phyloP scores from a whole-genome alignment of 2,329 filamentous ascomycete genomes.

The Exophiala viscosa region DNA sequence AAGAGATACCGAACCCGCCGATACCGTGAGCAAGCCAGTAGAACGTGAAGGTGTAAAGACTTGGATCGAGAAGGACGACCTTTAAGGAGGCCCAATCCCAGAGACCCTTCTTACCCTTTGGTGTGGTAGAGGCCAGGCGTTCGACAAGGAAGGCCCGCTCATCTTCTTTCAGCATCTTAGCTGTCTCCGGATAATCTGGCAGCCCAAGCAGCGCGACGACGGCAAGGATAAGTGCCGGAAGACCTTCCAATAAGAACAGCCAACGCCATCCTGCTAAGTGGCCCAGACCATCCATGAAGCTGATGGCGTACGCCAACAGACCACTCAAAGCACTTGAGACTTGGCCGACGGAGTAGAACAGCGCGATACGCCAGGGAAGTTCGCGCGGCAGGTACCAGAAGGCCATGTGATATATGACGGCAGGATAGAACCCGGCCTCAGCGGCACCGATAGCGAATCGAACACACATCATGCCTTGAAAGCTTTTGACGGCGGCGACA shows the following conservation, averaged over 20 bases:
- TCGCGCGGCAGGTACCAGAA: slow-evolving; percentile 64
- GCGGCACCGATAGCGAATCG: slow-evolving; percentile 33
- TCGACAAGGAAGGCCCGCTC: slow-evolving; percentile 32
- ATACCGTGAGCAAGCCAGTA: slow-evolving; percentile 45
- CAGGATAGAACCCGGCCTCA: slow-evolving; percentile 54
- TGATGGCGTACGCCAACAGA: slow-evolving; percentile 55
- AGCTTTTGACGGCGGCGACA: slow-evolving; percentile 21
- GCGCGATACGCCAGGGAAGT: slow-evolving; percentile 54
- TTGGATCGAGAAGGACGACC: slow-evolving; percentile 34
- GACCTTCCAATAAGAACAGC: slow-evolving; percentile 57
- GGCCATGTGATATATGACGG: slow-evolving; percentile 50
- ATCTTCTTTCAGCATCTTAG: slow-evolving; percentile 11
- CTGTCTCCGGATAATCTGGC: slow-evolving; percentile 29
- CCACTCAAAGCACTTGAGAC: slow-evolving; percentile 60
- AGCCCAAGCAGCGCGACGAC: slow-evolving; percentile 24
- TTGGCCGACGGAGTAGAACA: slow-evolving; percentile 57
- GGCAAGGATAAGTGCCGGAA: slow-evolving; percentile 31
- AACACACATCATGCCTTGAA: slow-evolving; percentile 22
- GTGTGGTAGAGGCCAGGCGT: slow-evolving; percentile 29
- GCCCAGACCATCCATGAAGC: slow-evolving; percentile 55
- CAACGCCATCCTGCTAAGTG: slow-evolving; percentile 59
- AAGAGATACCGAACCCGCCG: slow-evolving; percentile 41
- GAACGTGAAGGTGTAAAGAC: slow-evolving; percentile 37
- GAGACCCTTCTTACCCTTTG: slow-evolving; percentile 7
- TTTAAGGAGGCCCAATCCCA: slow-evolving; percentile 32